Conservation (phyloP, 116 monocot genomes). For the Phalaenopsis hybrid region DNA sequence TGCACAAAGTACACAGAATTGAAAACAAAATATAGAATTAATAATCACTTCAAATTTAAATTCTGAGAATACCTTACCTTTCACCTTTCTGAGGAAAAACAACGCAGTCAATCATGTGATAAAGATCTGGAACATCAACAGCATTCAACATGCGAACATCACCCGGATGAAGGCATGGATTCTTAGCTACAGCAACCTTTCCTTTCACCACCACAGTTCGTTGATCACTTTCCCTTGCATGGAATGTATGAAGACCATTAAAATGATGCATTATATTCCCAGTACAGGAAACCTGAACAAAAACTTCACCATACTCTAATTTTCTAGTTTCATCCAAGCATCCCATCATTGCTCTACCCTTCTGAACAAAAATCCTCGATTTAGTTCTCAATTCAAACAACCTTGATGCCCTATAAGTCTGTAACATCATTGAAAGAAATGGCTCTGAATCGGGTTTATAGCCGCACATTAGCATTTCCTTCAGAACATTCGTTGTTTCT, state of each 20-base stretch:
- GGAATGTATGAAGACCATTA: constrained; percentile 18
- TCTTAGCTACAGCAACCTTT: constrained; percentile 75
- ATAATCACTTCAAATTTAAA: background rate
- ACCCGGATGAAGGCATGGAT: constrained; percentile 87
- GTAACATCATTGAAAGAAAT: constrained; percentile 71
- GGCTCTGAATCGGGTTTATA: constrained; percentile 74
- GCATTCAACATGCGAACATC: constrained; percentile 60
- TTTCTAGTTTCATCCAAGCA: constrained; percentile 83
- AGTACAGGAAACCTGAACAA: constrained; percentile 52
- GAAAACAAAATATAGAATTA: background rate
- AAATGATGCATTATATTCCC: constrained; percentile 14
- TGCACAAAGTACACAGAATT: no score
- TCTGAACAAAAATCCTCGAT: constrained; percentile 62
- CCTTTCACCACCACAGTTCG: constrained; percentile 37
- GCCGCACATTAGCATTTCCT: constrained; percentile 63
- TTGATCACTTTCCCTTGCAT: constrained; percentile 17
- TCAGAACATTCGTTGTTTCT: constrained; percentile 68
- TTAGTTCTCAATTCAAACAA: constrained; percentile 70
- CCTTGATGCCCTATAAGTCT: constrained; percentile 58
- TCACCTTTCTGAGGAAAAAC: constrained; percentile 85
- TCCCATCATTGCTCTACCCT: constrained; percentile 87
- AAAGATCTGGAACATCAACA: constrained; percentile 56
- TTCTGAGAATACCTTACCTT: constrained; percentile 29
- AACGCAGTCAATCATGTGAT: constrained; percentile 77
- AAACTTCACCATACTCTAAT: constrained; percentile 78